Evolutionary conservation across 495 filamentous ascomycete genomes (phyloP), one percentile per base, ranked within the genome.

Genomic region (Neurospora sp.): DNA sequence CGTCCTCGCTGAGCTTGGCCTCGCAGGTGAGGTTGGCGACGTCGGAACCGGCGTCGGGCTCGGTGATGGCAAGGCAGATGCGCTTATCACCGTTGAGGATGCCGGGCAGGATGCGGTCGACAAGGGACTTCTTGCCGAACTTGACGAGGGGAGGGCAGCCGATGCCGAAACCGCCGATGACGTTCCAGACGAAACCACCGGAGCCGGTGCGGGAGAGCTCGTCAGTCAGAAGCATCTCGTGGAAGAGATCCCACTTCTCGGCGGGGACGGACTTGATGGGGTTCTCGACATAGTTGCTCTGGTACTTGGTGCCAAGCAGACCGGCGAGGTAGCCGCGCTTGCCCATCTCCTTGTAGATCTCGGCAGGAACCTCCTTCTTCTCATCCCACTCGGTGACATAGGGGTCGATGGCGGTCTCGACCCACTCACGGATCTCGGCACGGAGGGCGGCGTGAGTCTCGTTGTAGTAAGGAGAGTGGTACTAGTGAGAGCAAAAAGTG

Each of bases 171-270:
- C 94, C 96, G 76, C 96, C 96, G 71, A 99, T 90, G 77, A 98
- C 83, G 82, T 97, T 97, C 96, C 96, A 99, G n/a, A 99, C 94
- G 70, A 99, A 91, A 72, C 96, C 96, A 79, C 96, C 96, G 71
- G 92, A 95, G 36, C 90, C 96, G 70, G 89, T 85, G 69, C 96
- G 93, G 48, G 92, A 96, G 15, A 99, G 83, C 86, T 99, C 96
- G 78, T 99, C 96, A 3, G 94, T 98, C 66, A 99, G 77, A 37
- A 98, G 83, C 87, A 98, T 89, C 84, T 99, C 96, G 84, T 99
- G 96, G 89, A 98, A 99, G 28, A 96, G 87, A 83, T 99, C 96
- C 96, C 96, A 99, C 80, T 95, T 90, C 81, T 98, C 94, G 15
- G 90, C 86, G 3, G 92, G 81, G 21, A 99, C 96, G 48, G 89